Evolutionary conservation across 2,329 filamentous ascomycete genomes (phyloP), one percentile per base, ranked within the genome.

Genomic region (Chaetomiaceae sp.): DNA sequence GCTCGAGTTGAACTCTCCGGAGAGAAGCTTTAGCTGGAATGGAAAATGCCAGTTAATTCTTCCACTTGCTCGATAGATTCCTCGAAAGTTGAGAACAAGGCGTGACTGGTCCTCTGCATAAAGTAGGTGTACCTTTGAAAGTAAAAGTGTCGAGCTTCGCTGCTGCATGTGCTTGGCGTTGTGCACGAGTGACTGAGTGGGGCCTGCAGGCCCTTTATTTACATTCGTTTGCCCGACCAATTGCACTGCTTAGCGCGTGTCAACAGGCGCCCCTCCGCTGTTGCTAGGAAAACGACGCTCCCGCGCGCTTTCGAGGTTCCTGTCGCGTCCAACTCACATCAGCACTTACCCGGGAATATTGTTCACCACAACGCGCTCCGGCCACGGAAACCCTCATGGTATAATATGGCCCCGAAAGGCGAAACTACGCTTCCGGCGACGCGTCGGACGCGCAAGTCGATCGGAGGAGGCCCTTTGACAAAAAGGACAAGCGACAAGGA

Each of bases 381-480:
- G 36, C 23, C 25, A 27, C 34, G 16, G 3, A 4, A 3, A 46
- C 4, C 20, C 33, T 23, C 10, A 41, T 34, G 45, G 32, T 44
- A 30, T 38, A 27, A n/a, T 14, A 62, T 62, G 61, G 57, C 60
- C 41, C 55, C 59, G 21, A 56, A 59, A 47, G 56, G 47, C 33
- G 75, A 79, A 59, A 62, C 68, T 42, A 80, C 80, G n/a, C 59
- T 82, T 53, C 79, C 80, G 37, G 71, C 79, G 36, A 77, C 75
- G 59, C 75, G 81, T 62, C 76, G 80, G 48, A 70, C 80, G 63
- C 82, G 87, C 66, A 89, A 88, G 67, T 91, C 88, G n/a, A 82
- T 89, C 55, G 85, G 83, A 16, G 68, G 67, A 66, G 81, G 75
- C 60, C 81, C 69, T 63, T 80, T 70, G 69, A 72, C 65, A 62